These are phyloP conservation scores for Corymbia calophylla DNA, from an alignment of 441 rosid genomes.

Conservation along the genomic window DNA sequence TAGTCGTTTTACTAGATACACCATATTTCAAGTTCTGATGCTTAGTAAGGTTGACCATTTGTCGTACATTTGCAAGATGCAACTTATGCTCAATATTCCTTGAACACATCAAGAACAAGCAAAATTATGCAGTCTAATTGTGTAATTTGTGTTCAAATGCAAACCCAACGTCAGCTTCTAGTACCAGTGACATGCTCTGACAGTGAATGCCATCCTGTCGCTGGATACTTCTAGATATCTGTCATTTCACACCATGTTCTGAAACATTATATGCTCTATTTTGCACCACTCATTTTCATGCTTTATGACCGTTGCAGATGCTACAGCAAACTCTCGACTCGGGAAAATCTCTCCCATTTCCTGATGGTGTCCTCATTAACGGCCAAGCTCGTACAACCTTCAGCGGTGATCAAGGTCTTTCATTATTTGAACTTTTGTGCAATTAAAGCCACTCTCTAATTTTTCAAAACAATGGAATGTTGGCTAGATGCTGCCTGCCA, in stretches of 20 bases:
- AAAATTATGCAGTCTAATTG: background rate
- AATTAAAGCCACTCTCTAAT: background rate
- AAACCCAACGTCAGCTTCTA: background rate
- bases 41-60: background rate
- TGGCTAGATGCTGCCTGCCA: background rate
- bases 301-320: conserved; percentile 19
- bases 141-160: background rate
- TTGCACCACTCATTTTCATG: background rate
- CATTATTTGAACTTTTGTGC: background rate
- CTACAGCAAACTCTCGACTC: conserved; percentile 35
- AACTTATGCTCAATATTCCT: background rate
- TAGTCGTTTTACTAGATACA: background rate
- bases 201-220: background rate
- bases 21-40: background rate
- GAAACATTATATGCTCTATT: background rate
- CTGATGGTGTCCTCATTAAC: conserved; percentile 66
- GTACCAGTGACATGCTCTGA: background rate
- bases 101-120: background rate
- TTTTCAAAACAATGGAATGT: background rate
- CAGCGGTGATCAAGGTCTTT: conserved; percentile 49
- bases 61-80: background rate
- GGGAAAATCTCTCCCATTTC: conserved; percentile 40
- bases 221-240: background rate
- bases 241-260: background rate
- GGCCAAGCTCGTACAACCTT: conserved; percentile 28